Base-by-base conservation (phyloP, 768 basidiomycete species). In the Boletus insuetus region DNA sequence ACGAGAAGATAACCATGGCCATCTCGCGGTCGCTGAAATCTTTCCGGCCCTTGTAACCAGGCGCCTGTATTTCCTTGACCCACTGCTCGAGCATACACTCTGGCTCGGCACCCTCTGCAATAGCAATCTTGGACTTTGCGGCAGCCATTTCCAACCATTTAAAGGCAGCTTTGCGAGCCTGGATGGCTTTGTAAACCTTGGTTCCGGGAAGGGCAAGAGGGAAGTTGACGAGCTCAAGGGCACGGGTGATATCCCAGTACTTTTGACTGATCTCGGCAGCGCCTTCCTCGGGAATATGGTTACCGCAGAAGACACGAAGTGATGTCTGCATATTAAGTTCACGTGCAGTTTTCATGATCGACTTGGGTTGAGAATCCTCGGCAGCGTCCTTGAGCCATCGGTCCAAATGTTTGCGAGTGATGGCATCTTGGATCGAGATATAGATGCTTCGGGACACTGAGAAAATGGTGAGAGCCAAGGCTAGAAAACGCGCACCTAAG, bases 171-270 rank as follows among this genome's bases (percentile, higher is more conserved):
- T 96, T 97, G 68, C 95, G 86, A 2, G 93, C 89, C 71, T 94
- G 86, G 60, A 94, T 87, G 3, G 96, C 97, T 62, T 85, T 89
- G 74, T 89, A 98, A 51, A 98, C 85, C 69, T 98, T 98, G 38
- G 97, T 98, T 29, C 97, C 97, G 19, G 97, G 97, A 37, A 97
- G 65, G 16, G 96, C 86, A 57, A 98, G 74, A 16, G 97, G 97
- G 78, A 99, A 98, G 78, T 99, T 99, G 78, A 99, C 97, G 51
- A 99, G 88, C 70, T 99, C 93, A 40, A 99, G 87, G 3, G 97
- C 92, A 62, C 84, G 77, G 8, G 97, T 98, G 73, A 99, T 97
- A 55, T 80, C 79, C 96, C 96, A 98, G 76, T 98, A 98, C 68
- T 93, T 94, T 61, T 91, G 86, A 67, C 82, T 88, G 68, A 99